Evolutionary conservation across 1,284 basidiomycete genomes (phyloP).

Genomic region (Phellinidium pouzarii): DNA sequence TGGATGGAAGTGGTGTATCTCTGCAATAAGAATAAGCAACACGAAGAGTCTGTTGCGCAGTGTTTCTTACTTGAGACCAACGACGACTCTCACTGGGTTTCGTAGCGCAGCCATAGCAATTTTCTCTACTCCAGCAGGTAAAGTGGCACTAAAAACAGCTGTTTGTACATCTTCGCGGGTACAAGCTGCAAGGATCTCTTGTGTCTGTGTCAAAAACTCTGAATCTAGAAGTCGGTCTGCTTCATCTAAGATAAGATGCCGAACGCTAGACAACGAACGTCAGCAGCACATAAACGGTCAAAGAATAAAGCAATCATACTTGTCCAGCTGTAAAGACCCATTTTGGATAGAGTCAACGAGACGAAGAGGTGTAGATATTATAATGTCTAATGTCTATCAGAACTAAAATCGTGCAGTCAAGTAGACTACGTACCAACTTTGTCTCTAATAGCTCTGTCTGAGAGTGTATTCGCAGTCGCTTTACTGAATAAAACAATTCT

Average conservation of each 20-base stretch:
- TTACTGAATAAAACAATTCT: constrained; percentile 78
- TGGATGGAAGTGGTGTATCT: constrained; percentile 80
- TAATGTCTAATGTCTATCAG: constrained; percentile 47
- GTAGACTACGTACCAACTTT: constrained; percentile 52
- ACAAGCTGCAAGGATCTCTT: constrained; percentile 85
- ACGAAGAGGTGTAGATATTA: constrained; percentile 77
- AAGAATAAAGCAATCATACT: constrained; percentile 43
- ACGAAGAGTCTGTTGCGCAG: constrained; percentile 6
- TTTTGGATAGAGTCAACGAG: constrained; percentile 70
- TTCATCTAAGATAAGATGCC: constrained; percentile 84
- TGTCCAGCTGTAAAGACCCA: constrained; percentile 58
- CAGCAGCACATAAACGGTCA: constrained; percentile 14
- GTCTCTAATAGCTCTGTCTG: constrained; percentile 59
- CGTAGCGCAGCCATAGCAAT: constrained; percentile 80
- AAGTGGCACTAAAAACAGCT: constrained; percentile 89
- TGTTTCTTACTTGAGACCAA: constrained; percentile 80
- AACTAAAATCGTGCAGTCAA: not conserved
- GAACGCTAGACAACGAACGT: constrained; percentile 50
- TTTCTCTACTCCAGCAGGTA: constrained; percentile 85
- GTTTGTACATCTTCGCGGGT: constrained; percentile 72
- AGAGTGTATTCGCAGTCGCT: constrained; percentile 69
- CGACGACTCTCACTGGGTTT: constrained; percentile 83
- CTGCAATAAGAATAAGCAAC: constrained; percentile 26
- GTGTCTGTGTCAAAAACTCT: constrained; percentile 85
- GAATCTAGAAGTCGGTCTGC: constrained; percentile 85